Conservation (phyloP, 2,329 filamentous ascomycete species). For the Lasiodiplodia sp. region DNA sequence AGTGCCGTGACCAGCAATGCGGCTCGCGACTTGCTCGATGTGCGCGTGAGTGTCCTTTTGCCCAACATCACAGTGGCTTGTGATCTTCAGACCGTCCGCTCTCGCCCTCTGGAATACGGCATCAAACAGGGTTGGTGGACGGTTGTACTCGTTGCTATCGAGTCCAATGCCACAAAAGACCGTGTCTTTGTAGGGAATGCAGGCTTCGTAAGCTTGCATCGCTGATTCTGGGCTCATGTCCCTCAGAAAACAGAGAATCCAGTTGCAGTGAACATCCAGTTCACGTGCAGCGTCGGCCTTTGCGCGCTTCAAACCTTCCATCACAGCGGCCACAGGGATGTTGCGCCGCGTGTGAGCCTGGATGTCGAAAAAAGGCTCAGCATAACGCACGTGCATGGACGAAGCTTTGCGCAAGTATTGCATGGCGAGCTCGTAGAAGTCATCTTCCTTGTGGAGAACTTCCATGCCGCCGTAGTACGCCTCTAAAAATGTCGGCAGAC, state of each 20-base stretch:
- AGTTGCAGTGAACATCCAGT: conserved; percentile 36
- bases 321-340: conserved; percentile 41
- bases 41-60: conserved; percentile 58
- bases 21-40: conserved; percentile 46
- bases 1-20: conserved; percentile 41
- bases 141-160: conserved; percentile 56
- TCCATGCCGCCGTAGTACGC: conserved; percentile 39
- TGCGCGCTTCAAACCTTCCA: conserved; percentile 45
- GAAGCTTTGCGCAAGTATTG: conserved; percentile 45
- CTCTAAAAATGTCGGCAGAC: conserved; percentile 41
- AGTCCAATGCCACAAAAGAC: conserved; percentile 56
- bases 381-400: conserved; percentile 51
- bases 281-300: conserved; percentile 29
- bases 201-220: conserved; percentile 48
- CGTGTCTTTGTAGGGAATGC: conserved; percentile 51
- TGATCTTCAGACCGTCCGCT: conserved; percentile 54
- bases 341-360: conserved; percentile 53
- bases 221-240: conserved; percentile 51
- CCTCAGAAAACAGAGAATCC: conserved; percentile 55
- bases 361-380: conserved; percentile 54
- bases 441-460: conserved; percentile 44
- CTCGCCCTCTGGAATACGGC: conserved; percentile 47
- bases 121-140: conserved; percentile 56
- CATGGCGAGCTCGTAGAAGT: conserved; percentile 53
- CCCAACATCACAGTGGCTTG: conserved; percentile 61